These are phyloP conservation scores for Deinandra increscens DNA, from an alignment of 129 eudicot genomes.

Conservation along the genomic window DNA sequence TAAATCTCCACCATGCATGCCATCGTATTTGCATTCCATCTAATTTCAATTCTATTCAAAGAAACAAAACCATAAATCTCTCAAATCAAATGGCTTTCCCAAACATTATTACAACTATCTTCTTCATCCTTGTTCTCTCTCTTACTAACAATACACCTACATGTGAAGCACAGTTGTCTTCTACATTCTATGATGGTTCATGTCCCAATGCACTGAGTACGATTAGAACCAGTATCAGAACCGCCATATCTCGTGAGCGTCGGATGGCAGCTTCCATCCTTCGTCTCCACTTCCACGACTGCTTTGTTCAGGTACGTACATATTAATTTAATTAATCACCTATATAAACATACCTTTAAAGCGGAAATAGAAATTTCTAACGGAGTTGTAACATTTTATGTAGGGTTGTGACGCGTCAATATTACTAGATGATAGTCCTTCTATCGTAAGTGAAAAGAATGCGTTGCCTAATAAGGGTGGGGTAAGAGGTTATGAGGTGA, in stretches of 20 bases:
- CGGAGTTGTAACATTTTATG: not conserved
- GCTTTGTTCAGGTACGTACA: conserved; percentile 36
- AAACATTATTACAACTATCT: not conserved
- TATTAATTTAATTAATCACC: no score
- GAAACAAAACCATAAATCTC: not conserved
- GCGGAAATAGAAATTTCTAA: not conserved
- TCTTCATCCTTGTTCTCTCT: conserved; percentile 17
- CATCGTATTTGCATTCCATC: conserved; percentile 4
- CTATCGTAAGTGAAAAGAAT: conserved; percentile 17
- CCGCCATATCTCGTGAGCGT: conserved; percentile 35
- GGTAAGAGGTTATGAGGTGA: conserved; percentile 46
- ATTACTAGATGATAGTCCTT: conserved; percentile 38
- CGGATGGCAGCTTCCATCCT: conserved; percentile 39
- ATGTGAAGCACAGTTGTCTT: conserved; percentile 29
- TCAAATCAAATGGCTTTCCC: conserved; percentile 22
- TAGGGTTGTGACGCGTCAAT: conserved; percentile 77
- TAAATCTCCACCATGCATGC: not conserved
- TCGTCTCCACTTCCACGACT: conserved; percentile 38
- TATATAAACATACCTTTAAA: not conserved
- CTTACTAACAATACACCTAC: conserved; percentile 16
- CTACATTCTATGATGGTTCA: conserved; percentile 29
- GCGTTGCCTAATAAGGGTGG: conserved; percentile 41
- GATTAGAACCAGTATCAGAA: conserved; percentile 30
- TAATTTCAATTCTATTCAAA: not conserved
- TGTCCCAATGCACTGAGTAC: conserved; percentile 31